Base-by-base conservation (phyloP, 768 basidiomycete species). In the Gymnopilus junonius region DNA sequence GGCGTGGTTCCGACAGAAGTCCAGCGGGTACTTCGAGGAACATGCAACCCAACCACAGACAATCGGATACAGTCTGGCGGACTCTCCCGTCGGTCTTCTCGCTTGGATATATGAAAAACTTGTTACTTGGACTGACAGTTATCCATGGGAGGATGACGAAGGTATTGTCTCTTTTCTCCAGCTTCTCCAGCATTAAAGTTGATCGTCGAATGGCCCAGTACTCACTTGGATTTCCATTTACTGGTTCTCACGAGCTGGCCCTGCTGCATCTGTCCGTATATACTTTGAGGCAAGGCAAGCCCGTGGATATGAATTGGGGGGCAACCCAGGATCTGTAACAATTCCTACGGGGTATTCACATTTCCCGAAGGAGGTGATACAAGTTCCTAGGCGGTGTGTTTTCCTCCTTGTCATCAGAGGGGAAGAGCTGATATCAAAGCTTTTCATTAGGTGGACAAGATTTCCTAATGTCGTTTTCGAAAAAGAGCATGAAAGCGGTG, bases 221-320 rank as follows among this genome's bases (percentile, higher is more conserved):
- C 65, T 88, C 20, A 86, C 83, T 0, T 88, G 86, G 86, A 71
- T 87, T 21, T 86, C 85, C 2, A 76, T 86, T 11, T 87, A 83
- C 67, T 83, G 79, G 78, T 86, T 87, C 74, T 87, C 87, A 6
- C 79, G 80, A 11, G 77, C 82, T 0, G 87, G 87, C 0, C 87
- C 88, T 6, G 79, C 85, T 2, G 85, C 87, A 0, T 83, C 87
- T 0, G 21, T 83, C 6, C 77, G 87, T 14, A 87, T 87, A 21
- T 89, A 89, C 70, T 88, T 82, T 67, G 89, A 89, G 67, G 64
- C 69, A 20, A 60, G 34, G 48, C 70, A 71, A 39, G 66, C 64
- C 7, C 66, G 69, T 23, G 55, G 58, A 8, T 42, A 29, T 6
- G 29, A 14, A 15, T 20, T 65, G 27, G 62, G 32, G 8, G 34